A percentile compares a stretch with the other conserved stretches of the same genome.
Conservation (phyloP, 2,329 filamentous ascomycete genomes). For the Ustulina deusta region DNA sequence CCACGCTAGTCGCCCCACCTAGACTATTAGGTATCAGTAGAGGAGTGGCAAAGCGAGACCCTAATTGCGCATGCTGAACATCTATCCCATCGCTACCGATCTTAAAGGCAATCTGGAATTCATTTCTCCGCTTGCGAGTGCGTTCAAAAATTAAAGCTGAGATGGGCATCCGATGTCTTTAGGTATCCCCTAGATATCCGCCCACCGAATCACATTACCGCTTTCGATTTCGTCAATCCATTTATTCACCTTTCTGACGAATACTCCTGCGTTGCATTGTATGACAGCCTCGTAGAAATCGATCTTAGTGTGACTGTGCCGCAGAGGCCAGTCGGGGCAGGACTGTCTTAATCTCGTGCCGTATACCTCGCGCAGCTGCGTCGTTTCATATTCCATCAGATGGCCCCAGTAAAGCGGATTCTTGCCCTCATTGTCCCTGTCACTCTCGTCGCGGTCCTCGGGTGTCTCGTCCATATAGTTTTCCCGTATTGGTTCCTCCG, state of each 20-base stretch:
- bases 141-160: slow-evolving; percentile 11
- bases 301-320: slow-evolving; percentile 3
- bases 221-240: slow-evolving; percentile 16
- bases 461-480: slow-evolving; percentile 15
- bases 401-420: slow-evolving; percentile 20
- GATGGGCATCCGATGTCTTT: slow-evolving; percentile 11
- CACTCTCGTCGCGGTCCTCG: not conserved
- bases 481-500: slow-evolving; percentile 17
- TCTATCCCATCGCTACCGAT: slow-evolving; percentile 11
- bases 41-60: not conserved
- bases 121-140: slow-evolving; percentile 11
- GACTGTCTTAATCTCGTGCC: slow-evolving; percentile 9
- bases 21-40: not conserved
- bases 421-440: slow-evolving; percentile 24
- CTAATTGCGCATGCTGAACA: slow-evolving; percentile 10
- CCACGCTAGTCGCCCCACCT: not conserved
- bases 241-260: slow-evolving; percentile 1
- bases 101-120: slow-evolving; percentile 11
- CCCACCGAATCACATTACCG: slow-evolving; percentile 22
- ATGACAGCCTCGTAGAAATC: slow-evolving; percentile 23
- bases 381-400: slow-evolving; percentile 24
- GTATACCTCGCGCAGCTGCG: slow-evolving; percentile 25
- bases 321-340: slow-evolving; percentile 22
- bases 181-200: slow-evolving; percentile 14
- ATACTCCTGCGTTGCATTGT: slow-evolving; percentile 16